Evolutionary conservation across 768 basidiomycete genomes (phyloP).

Genomic region (Leccinum ochraceum): DNA sequence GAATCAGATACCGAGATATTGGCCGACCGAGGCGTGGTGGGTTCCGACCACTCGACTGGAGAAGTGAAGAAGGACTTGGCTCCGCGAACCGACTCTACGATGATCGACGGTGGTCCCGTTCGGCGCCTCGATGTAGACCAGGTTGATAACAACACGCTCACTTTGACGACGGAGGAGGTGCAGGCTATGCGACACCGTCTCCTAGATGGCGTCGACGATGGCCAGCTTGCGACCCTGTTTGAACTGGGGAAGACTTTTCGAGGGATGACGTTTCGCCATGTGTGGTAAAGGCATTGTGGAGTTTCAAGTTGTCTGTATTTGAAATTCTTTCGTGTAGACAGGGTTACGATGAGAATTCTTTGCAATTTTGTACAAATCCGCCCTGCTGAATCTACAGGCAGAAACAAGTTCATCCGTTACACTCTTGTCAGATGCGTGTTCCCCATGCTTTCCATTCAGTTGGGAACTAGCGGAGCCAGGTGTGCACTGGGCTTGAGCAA

Average conservation of each 20-base stretch:
- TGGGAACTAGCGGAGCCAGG: too few relatives aligned
- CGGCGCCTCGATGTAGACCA: neutral
- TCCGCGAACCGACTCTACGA: neutral
- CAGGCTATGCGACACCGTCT: constrained; percentile 16
- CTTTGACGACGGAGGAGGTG: constrained; percentile 22
- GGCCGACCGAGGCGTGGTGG: neutral
- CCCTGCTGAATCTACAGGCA: neutral
- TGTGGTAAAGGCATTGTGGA: constrained; percentile 20
- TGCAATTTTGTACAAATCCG: neutral
- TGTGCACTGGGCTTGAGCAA: too few relatives aligned
- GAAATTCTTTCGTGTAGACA: too few relatives aligned
- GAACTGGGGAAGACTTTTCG: constrained; percentile 21
- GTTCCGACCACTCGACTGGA: neutral
- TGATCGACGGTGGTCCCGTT: neutral
- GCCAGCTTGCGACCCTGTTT: constrained; percentile 21
- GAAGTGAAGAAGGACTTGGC: neutral
- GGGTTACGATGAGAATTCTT: neutral
- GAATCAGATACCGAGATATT: neutral
- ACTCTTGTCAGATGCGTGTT: too few relatives aligned
- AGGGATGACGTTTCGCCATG: constrained; percentile 26
- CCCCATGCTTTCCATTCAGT: too few relatives aligned
- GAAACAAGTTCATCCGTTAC: too few relatives aligned
- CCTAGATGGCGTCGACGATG: constrained; percentile 6
- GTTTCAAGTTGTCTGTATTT: neutral
- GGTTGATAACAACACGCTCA: constrained; percentile 3